Conservation (phyloP, 1,284 basidiomycete species). For the Ganoderma multipileum region DNA sequence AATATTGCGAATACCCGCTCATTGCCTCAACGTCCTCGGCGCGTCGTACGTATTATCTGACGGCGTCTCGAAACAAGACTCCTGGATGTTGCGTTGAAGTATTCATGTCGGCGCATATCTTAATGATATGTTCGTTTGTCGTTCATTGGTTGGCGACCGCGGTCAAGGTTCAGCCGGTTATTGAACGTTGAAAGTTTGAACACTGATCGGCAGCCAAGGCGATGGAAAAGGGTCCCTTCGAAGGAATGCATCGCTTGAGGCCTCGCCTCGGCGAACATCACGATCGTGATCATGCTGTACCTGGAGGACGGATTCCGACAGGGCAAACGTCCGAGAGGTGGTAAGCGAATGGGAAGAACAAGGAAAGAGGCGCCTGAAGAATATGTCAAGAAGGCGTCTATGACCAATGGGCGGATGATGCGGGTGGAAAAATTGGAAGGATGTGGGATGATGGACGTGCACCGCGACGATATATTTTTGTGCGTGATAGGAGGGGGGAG, state of each 20-base stretch:
- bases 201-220: slow-evolving; percentile 1
- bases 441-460: slow-evolving; percentile 20
- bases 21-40: slow-evolving; percentile 11
- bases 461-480: slow-evolving; percentile 17
- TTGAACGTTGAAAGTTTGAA: not conserved
- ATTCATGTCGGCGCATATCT: not conserved
- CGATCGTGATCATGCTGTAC: slow-evolving; percentile 21
- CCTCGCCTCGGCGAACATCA: slow-evolving; percentile 11
- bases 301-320: slow-evolving; percentile 4
- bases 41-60: not conserved
- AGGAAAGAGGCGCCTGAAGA: not conserved
- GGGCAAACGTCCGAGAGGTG: not conserved
- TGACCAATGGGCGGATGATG: slow-evolving; percentile 18
- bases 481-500: slow-evolving; percentile 1
- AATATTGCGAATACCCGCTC: slow-evolving; percentile 15
- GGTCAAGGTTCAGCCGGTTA: not conserved
- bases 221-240: not conserved
- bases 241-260: not conserved
- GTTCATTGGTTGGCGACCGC: not conserved
- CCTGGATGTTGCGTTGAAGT: not conserved
- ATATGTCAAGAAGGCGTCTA: slow-evolving; percentile 10
- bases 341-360: not conserved
- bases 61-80: not conserved
- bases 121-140: not conserved
- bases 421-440: slow-evolving; percentile 23